Percentiles rank a stretch among this genome's conserved stretches.
These are phyloP conservation scores for Dendryphion nanum DNA, from an alignment of 2,329 filamentous ascomycete species.

Conservation along the genomic window DNA sequence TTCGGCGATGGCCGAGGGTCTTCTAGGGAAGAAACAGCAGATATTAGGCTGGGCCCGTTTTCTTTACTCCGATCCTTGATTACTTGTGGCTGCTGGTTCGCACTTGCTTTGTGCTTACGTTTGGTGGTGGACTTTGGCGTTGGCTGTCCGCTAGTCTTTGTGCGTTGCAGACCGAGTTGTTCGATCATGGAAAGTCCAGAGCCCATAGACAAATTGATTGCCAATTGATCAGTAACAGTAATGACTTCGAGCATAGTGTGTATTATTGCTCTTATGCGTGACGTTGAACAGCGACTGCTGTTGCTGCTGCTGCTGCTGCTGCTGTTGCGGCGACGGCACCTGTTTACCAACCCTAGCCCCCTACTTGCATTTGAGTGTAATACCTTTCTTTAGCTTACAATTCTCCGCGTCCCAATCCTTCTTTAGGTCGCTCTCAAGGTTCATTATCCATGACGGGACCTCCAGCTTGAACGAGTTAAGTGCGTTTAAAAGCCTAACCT, in stretches of 20 bases:
- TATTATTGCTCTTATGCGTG: background rate
- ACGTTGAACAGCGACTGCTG: background rate
- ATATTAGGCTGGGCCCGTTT: no score
- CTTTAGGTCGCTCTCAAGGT: slow-evolving; percentile 56
- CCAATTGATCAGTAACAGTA: slow-evolving; percentile 8
- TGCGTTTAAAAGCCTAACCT: slow-evolving; percentile 59
- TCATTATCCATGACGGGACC: slow-evolving; percentile 50
- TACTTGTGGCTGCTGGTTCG: background rate
- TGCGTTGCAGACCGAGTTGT: no score
- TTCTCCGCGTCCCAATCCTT: slow-evolving; percentile 56
- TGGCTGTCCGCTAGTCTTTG: no score
- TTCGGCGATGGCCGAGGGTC: background rate
- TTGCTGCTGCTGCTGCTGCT: background rate
- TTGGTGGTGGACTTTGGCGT: background rate
- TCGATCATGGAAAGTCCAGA: no score
- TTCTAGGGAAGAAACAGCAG: background rate
- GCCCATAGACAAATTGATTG: slow-evolving; percentile 6
- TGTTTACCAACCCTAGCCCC: background rate
- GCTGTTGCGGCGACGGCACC: background rate
- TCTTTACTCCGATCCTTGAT: background rate
- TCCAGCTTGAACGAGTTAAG: slow-evolving; percentile 49
- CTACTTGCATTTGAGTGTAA: slow-evolving; percentile 1
- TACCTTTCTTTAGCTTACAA: slow-evolving; percentile 47
- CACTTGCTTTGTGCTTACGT: slow-evolving; percentile 3
- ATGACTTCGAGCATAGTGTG: slow-evolving; percentile 11